Evolutionary conservation across 1,284 basidiomycete species (phyloP).

Genomic region (Microbotryum saponariae): DNA sequence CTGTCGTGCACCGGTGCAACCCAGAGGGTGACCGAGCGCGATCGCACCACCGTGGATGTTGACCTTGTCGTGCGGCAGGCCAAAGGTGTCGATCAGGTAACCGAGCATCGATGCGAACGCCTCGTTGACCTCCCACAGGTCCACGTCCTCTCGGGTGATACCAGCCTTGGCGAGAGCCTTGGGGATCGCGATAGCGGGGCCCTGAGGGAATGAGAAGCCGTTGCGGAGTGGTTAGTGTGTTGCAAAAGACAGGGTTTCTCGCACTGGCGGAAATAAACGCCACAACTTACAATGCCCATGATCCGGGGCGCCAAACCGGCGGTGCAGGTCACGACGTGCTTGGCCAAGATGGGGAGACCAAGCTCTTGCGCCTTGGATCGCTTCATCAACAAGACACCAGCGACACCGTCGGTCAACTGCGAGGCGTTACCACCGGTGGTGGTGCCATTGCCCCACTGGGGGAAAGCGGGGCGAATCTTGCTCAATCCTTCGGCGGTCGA

Average conservation of each 20-base stretch:
- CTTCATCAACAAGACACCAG: conserved; percentile 79
- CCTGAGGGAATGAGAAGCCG: neutral
- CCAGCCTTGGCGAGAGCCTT: conserved; percentile 40
- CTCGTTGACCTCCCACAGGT: conserved; percentile 38
- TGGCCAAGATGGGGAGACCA: conserved; percentile 64
- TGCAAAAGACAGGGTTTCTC: no score
- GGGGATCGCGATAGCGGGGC: conserved; percentile 35
- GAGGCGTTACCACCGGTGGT: conserved; percentile 87
- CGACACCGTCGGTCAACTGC: conserved; percentile 74
- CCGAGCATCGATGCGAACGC: conserved; percentile 29
- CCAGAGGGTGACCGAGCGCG: conserved; percentile 76
- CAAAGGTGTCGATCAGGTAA: conserved; percentile 31
- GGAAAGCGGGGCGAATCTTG: conserved; percentile 72
- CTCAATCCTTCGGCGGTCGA: conserved; percentile 62
- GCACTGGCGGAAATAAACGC: neutral
- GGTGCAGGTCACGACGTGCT: conserved; percentile 66
- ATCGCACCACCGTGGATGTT: conserved; percentile 55
- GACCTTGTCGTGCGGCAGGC: conserved; percentile 39
- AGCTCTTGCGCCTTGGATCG: conserved; percentile 71
- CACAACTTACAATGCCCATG: conserved; percentile 50
- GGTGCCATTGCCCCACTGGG: conserved; percentile 68
- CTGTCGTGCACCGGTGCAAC: conserved; percentile 70
- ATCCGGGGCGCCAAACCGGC: conserved; percentile 49
- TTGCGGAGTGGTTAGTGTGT: neutral
- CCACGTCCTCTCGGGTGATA: conserved; percentile 40